A percentile compares a stretch with the other conserved stretches of the same genome.
Conservation (phyloP, 306 rosid species). For the Vigna mungo region DNA sequence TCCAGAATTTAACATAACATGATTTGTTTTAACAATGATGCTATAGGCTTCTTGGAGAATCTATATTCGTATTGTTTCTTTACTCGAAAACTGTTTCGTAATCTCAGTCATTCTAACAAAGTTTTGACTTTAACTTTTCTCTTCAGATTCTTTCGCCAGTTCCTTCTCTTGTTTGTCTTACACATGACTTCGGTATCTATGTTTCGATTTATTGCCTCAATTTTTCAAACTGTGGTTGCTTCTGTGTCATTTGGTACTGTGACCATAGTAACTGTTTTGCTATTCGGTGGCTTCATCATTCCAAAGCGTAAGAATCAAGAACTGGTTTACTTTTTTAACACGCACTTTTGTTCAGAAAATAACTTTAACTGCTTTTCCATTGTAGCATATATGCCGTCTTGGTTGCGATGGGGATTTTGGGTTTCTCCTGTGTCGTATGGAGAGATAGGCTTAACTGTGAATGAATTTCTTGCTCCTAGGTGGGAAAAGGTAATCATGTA, state of each 20-base stretch:
- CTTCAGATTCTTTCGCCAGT: conserved; percentile 63
- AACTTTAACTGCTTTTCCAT: conserved; percentile 22
- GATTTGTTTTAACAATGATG: conserved; percentile 17
- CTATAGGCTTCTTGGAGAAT: background rate
- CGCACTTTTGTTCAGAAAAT: conserved; percentile 16
- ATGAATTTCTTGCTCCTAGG: conserved; percentile 68
- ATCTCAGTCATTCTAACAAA: conserved; percentile 22
- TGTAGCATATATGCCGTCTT: conserved; percentile 66
- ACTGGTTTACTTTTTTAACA: conserved; percentile 19
- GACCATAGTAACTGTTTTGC: conserved; percentile 38
- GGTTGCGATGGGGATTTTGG: conserved; percentile 73
- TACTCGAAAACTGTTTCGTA: conserved; percentile 8
- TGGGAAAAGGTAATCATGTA: conserved; percentile 61
- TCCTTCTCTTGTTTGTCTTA: conserved; percentile 53
- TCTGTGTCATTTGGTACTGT: conserved; percentile 49
- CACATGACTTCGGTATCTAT: conserved; percentile 59
- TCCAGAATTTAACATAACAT: background rate
- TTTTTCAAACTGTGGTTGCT: conserved; percentile 52
- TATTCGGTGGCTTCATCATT: conserved; percentile 65
- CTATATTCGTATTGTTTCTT: background rate
- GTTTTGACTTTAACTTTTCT: conserved; percentile 8
- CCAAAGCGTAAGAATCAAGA: conserved; percentile 51
- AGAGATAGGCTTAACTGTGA: conserved; percentile 54
- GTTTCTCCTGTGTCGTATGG: conserved; percentile 69
- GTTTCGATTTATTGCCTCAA: conserved; percentile 61